A percentile compares a stretch with the other conserved stretches of the same genome.
Conservation (phyloP, 768 basidiomycete genomes). For the Phaeolepiota aurea region DNA sequence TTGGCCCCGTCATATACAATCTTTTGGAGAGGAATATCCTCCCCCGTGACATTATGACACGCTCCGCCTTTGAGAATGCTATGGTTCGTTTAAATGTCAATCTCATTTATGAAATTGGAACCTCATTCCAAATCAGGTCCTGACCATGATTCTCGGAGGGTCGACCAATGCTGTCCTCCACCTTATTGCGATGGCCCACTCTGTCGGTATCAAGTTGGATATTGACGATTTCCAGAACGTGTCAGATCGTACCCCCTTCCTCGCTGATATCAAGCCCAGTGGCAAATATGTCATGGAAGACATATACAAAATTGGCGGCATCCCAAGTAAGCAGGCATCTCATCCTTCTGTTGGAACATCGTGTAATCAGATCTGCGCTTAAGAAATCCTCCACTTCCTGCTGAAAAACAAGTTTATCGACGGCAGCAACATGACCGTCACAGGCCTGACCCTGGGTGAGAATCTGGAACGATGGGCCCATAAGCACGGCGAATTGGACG, state of each 20-base stretch:
- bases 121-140: conserved; percentile 45
- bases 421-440: conserved; percentile 87
- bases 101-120: conserved; percentile 2
- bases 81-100: conserved; percentile 50
- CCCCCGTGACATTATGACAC: conserved; percentile 95
- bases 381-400: conserved; percentile 80
- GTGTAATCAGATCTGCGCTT: conserved; percentile 1
- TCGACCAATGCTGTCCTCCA: conserved; percentile 98
- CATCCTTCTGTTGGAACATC: neutral
- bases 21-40: conserved; percentile 88
- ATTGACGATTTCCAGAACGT: conserved; percentile 93
- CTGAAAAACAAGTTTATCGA: conserved; percentile 85
- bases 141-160: conserved; percentile 96
- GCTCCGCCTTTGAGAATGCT: conserved; percentile 94
- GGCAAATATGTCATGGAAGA: conserved; percentile 99
- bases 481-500: conserved; percentile 68
- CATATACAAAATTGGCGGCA: conserved; percentile 91
- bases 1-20: conserved; percentile 79
- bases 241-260: conserved; percentile 88
- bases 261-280: conserved; percentile 94
- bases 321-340: conserved; percentile 68
- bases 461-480: conserved; percentile 88
- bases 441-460: conserved; percentile 83
- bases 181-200: conserved; percentile 93
- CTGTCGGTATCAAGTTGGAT: conserved; percentile 81